Evolutionary conservation across 108 stramenopile genomes (phyloP), one percentile per base, ranked within the genome.

Genomic region (Fragilariopsis cylindrus): DNA sequence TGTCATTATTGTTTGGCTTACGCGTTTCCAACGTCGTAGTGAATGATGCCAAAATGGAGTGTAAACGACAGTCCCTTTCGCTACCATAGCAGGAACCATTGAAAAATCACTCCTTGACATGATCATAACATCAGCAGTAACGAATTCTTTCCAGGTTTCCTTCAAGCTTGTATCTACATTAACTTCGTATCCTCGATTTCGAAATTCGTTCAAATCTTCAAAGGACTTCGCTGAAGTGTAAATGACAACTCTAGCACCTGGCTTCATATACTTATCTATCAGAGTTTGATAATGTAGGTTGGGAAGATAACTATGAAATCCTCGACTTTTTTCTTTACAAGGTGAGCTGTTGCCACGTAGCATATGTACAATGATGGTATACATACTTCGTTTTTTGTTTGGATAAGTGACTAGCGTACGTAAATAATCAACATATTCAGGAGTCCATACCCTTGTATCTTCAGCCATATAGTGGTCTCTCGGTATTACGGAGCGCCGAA

Each of bases 101-200:
- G 81, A 77, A 15, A 81, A 81, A 11, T 77, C 72, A 56, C 76
- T 77, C 42, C 81, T 43, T 18, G 81, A 76, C 44, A 81, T 43
- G 18, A 81, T 77, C 4, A 81, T 30, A 15, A 81, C 76, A 73
- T 81, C 81, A 9, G 76, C 72, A 40, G 71, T 46, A n/a, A 77
- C 43, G 49, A 77, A 69, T 4, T 55, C 43, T n/a, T 72, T 76
- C 81, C 81, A 81, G n/a, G 65, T 73, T 12, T 56, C 52, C 7
- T 9, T 48, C 30, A 73, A 53, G 5, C 66, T 57, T n/a, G 63
- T 52, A 57, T 71, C 76, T 12, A 55, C 15, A n/a, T 54, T 48
- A 15, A 81, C 69, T 16, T 50, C 60, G 40, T 81, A 81, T 45
- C 76, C 76, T 7, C 69, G 70, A 13, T 74, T 39, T 5, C 55